A percentile compares a stretch with the other conserved stretches of the same genome.
These are phyloP conservation scores for Aspergillus sergii DNA, from an alignment of 2,329 filamentous ascomycete genomes.

Conservation along the genomic window DNA sequence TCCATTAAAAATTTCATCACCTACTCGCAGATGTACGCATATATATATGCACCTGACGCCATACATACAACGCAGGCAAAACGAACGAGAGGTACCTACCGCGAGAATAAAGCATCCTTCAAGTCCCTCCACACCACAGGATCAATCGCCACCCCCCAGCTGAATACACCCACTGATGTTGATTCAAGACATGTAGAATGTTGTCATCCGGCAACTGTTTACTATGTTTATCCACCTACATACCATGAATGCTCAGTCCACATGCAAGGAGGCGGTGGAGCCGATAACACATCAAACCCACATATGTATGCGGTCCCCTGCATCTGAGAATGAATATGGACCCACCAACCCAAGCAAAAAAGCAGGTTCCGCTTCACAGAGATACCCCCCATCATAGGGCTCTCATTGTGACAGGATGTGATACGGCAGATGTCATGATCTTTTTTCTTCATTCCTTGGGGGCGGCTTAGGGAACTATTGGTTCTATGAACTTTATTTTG, in stretches of 20 bases:
- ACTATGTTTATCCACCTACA: conserved; percentile 8
- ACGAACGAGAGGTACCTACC: neutral
- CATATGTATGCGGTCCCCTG: conserved; percentile 9
- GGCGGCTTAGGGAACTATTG: neutral
- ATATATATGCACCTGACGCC: neutral
- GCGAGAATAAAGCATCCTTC: neutral
- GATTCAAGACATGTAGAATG: neutral
- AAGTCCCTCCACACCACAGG: neutral
- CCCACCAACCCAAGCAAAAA: neutral
- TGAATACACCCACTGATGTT: neutral
- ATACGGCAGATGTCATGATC: neutral
- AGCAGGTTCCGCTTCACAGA: neutral
- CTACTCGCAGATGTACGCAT: neutral
- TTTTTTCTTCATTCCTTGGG: no score
- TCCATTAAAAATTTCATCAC: neutral
- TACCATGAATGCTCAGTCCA: conserved; percentile 3
- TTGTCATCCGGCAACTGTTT: conserved; percentile 1
- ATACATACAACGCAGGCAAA: neutral
- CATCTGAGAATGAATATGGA: conserved; percentile 5
- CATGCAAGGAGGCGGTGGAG: conserved; percentile 12
- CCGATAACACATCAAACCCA: conserved; percentile 11
- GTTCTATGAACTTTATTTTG: neutral
- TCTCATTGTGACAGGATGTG: neutral
- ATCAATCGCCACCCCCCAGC: neutral
- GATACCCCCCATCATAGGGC: neutral